Evolutionary conservation across 2,329 filamentous ascomycete genomes (phyloP), one percentile per base, ranked within the genome.

Genomic region (Penicillium sp.): DNA sequence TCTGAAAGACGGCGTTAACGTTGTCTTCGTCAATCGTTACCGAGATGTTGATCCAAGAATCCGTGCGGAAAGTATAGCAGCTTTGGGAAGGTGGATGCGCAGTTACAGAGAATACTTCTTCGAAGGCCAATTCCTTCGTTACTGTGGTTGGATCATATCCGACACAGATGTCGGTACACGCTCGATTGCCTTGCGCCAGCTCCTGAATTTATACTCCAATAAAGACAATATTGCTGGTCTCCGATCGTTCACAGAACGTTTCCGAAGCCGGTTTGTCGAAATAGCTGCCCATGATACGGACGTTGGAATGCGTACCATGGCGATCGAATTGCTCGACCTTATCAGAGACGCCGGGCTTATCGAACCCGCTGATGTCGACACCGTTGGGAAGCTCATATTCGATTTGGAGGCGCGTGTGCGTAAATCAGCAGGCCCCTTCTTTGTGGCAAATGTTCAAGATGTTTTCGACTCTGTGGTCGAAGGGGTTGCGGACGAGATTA

Each of bases 121-220:
- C 76, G 91, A 97, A 67, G 92, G 92, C 1, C 86, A 90, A 69
- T 97, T 97, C 78, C 82, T 99, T 55, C 89, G 95, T 64, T 99
- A 99, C 72, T 83, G 99, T 6, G 95, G 95, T 56, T 99, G 95
- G 95, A 89, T 97, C 72, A 84, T 99, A 31, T 97, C 93, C 5
- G 95, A 99, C 74, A 85, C 88, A 3, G 85, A 89, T 63, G 83
- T 89, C 1, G 80, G 88, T 8, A 93, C 92, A 23, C 87, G 95
- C 58, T 85, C 90, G n/a, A 93, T 97, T 75, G 92, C 96, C 2
- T 79, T 99, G 47, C 91, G 89, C 71, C 93, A 98, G 75, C 83
- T 99, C 15, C 84, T 87, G 23, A 88, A 86, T 61, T 84, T 99
- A 5, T 94, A 96, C 78, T 90, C 88, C 71, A 88, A 91, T 62